Percentiles rank a stretch among this genome's conserved stretches.
phyloP scores from a whole-genome alignment of 2,329 filamentous ascomycete genomes.

The Calonectria pseudoreteaudii region DNA sequence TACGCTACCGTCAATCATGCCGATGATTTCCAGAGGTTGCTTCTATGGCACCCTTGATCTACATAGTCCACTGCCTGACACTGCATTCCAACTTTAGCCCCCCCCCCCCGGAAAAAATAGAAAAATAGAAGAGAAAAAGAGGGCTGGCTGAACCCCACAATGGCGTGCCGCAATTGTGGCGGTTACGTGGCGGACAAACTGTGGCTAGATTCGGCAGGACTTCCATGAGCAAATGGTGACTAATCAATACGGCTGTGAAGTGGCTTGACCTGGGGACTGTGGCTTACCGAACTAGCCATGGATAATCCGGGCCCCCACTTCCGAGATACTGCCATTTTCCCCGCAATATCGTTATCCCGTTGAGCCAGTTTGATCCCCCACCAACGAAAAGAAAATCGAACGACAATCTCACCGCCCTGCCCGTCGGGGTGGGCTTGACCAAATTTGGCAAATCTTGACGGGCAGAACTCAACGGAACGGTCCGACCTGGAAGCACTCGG shows the following conservation, averaged over 20 bases:
- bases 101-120: not conserved
- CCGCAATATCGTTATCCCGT: not conserved
- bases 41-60: not conserved
- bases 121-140: no score
- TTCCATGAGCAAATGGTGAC: not conserved
- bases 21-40: not conserved
- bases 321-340: not conserved
- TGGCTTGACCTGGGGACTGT: not conserved
- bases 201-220: not conserved
- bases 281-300: constrained; percentile 10
- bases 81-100: no score
- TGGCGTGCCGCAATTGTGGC: not conserved
- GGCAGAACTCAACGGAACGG: constrained; percentile 29
- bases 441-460: constrained; percentile 16
- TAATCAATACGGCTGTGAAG: not conserved
- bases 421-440: constrained; percentile 2
- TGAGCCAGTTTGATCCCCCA: not conserved
- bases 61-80: not conserved
- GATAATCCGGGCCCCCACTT: not conserved
- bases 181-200: not conserved
- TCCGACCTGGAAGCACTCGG: constrained; percentile 16
- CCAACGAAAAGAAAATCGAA: constrained; percentile 12
- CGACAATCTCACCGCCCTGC: constrained; percentile 19
- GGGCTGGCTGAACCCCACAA: not conserved
- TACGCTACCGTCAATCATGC: not conserved